Evolutionary conservation across 257 asterid species (phyloP), one percentile per base, ranked within the genome.

Genomic region (Datura wrightii): DNA sequence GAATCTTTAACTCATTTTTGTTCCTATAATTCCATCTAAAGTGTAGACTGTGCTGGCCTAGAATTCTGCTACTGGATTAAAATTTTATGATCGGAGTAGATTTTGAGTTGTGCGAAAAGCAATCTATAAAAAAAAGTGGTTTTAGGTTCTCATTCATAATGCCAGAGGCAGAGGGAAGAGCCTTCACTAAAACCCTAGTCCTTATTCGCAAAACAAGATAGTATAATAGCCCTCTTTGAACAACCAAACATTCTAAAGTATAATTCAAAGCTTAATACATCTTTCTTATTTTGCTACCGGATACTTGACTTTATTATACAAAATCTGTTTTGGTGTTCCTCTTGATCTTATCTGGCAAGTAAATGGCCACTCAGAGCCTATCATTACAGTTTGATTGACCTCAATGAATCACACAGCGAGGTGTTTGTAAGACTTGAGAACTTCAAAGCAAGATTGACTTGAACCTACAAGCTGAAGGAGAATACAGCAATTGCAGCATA

Each of bases 401-500:
- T 70, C 79, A 42, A n/a, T 9, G 79, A 70, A n/a, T 70, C 24
- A 41, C 7, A 69, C 39, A 69, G 11, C 52, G 15, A 44, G 8
- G 79, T 41, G 79, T 44, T 44, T n/a, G 18, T 71, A 42, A 9
- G 79, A 69, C 36, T 44, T 24, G 9, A 9, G 8, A n/a, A 5
- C 54, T 46, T 71, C 5, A 71, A 71, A 44, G 80, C 10, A 72
- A 46, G 54, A 9, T 10, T 72, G 80, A 46, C 41, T 72, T 19
- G 59, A 72, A 46, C 59, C 80, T 72, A 46, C 80, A 72, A 72
- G 19, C 59, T 46, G 80, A 72, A 72, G 80, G 41, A 72, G 37
- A 71, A 71, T 46, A 19, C 41, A 72, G 15, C 8, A n/a, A 44
- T 46, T 72, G 80, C 41, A 24, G 36, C 55, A 72, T 11, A 44